These are phyloP conservation scores for Solanum stenotomum DNA, from an alignment of 257 asterid species.

Conservation along the genomic window DNA sequence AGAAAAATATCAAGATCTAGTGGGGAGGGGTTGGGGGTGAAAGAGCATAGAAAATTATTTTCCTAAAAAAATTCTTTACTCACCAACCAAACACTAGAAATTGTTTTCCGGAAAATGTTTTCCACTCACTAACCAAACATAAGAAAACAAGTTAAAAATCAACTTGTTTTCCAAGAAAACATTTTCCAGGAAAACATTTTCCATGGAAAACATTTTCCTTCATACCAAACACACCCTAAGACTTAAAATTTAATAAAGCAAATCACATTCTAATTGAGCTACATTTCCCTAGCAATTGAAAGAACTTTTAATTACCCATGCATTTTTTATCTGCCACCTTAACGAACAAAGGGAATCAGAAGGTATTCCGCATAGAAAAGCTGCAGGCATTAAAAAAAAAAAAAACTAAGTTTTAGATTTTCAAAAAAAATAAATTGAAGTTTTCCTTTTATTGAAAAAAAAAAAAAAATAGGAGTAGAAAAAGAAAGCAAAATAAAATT, in stretches of 20 bases:
- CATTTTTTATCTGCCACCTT: neutral
- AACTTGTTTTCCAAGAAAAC: too few species aligned
- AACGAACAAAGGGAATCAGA: constrained; percentile 9
- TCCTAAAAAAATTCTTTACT: too few species aligned
- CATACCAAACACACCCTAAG: too few species aligned
- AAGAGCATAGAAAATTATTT: too few species aligned
- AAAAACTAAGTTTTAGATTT: neutral
- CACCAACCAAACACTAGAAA: too few species aligned
- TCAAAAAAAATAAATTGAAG: neutral
- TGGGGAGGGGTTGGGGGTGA: too few species aligned
- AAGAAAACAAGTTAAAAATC: too few species aligned
- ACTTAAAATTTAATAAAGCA: neutral
- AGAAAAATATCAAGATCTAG: too few species aligned
- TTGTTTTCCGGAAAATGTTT: too few species aligned
- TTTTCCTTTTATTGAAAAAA: neutral
- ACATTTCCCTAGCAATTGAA: neutral
- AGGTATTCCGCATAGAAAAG: constrained; percentile 8
- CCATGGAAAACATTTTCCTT: too few species aligned
- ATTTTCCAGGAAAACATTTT: too few species aligned
- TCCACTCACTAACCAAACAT: too few species aligned
- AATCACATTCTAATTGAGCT: neutral
- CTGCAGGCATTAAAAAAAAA: neutral
- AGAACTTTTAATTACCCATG: neutral
- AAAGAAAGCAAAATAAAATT: neutral
- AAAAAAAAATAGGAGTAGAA: neutral